Base-by-base conservation (phyloP, 345 rosid genomes). In the Salix dunnii region DNA sequence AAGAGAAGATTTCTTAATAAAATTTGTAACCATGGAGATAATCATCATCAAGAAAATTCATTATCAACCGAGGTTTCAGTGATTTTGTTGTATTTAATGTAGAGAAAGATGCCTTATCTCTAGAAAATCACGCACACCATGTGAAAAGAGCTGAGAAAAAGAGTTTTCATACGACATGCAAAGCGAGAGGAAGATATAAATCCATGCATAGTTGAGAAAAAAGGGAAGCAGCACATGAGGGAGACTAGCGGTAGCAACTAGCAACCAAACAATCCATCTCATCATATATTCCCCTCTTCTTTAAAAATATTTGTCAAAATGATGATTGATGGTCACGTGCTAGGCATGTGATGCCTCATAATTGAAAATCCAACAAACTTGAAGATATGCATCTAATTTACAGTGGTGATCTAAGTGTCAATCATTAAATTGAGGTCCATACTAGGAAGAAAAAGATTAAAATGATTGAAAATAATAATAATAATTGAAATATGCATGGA, bases 361-460 rank as follows among this genome's bases (percentile, higher is more conserved):
- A 71, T 71, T 71, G 74, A 71, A 48, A 17, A 33, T 51, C 62
- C 74, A 71, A 21, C 74, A 5, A 53, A 53, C 20, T 49, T 71
- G 65, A 71, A 1, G 35, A 53, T 33, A 30, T 7, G 23, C 31
- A 27, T 23, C 14, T 49, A 70, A 23, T 10, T 70, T 70, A 70
- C 18, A 8, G 6, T 51, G 53, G 28, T 71, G 38, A 27, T 21
- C 4, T 48, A 63, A 51, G 49, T 6, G 18, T 51, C 63, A 1
- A 35, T 67, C 70, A 16, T 31, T 28, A 51, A 48, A 48, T 48
- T 48, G 7, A 48, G 18, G 17, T 4, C 53, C 5, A 16, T 13
- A 13, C 21, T 51, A 2, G 18, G 18, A 51, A 51, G 21, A 46
- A 20, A 55, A n/a, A 2, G 23, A 20, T 51, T 51, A 21, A 51